Evolutionary conservation across 768 basidiomycete species (phyloP).

Genomic region (Boletus huronensis): DNA sequence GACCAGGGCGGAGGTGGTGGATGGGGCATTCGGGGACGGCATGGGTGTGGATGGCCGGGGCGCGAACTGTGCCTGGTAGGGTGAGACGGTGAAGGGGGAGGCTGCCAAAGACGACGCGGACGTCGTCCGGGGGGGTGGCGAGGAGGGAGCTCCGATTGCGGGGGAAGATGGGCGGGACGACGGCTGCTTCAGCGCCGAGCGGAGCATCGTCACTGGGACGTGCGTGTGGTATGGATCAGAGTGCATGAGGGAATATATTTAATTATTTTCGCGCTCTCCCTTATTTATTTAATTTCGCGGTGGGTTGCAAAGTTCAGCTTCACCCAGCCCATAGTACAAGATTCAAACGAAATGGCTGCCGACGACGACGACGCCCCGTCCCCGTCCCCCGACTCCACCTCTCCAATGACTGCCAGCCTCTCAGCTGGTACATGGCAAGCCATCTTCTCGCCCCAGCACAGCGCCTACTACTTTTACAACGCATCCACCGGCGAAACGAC

Average conservation of each 20-base stretch:
- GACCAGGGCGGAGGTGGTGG: slow-evolving; percentile 15
- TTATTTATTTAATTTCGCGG: too few relatives aligned
- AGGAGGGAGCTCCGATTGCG: slow-evolving; percentile 14
- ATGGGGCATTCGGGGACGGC: slow-evolving; percentile 16
- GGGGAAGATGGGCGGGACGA: slow-evolving; percentile 29
- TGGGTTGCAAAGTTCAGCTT: too few relatives aligned
- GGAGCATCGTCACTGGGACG: slow-evolving; percentile 30
- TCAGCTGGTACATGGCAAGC: slow-evolving; percentile 65
- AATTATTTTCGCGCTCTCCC: slow-evolving; percentile 4
- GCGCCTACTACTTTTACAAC: slow-evolving; percentile 86
- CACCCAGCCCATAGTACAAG: too few relatives aligned
- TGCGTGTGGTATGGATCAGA: slow-evolving; percentile 11
- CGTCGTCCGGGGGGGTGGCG: slow-evolving; percentile 23
- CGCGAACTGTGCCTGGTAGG: slow-evolving; percentile 15
- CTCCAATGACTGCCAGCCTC: slow-evolving; percentile 9
- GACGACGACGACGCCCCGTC: neutral
- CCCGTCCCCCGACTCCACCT: slow-evolving; percentile 7
- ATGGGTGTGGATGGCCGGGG: slow-evolving; percentile 11
- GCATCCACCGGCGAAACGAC: slow-evolving; percentile 72
- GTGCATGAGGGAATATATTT: neutral
- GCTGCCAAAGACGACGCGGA: slow-evolving; percentile 18
- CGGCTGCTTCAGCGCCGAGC: slow-evolving; percentile 53
- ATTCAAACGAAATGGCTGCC: too few relatives aligned
- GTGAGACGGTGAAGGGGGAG: slow-evolving; percentile 21
- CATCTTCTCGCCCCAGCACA: slow-evolving; percentile 72